Conservation (phyloP, 805 yeast genomes). For the Saturnispora gosingensis region DNA sequence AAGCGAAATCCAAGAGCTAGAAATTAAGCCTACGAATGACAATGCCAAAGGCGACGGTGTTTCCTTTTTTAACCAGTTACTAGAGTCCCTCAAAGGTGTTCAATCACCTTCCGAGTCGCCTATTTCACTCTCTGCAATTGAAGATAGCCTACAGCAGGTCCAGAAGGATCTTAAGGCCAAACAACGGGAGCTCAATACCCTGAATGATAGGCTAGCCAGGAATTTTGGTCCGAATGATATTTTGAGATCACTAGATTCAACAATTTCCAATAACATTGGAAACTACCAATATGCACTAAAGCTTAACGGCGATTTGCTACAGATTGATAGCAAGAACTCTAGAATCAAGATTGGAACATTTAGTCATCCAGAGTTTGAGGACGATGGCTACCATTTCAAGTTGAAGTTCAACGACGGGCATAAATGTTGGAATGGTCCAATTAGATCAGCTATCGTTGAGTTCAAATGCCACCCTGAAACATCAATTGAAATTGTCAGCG, state of each 20-base stretch:
- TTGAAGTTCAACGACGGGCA: conserved; percentile 50
- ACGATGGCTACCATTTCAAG: conserved; percentile 10
- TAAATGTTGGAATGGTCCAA: conserved; percentile 92
- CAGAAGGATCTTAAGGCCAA: conserved; percentile 23
- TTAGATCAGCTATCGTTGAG: conserved; percentile 55
- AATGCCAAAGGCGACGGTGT: not conserved
- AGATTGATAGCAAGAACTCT: conserved; percentile 39
- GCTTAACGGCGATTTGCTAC: conserved; percentile 46
- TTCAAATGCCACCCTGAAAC: conserved; percentile 58
- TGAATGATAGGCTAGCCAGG: conserved; percentile 10
- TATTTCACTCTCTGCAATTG: conserved; percentile 3
- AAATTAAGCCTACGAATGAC: not conserved
- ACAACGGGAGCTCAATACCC: conserved; percentile 12
- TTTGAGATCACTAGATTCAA: conserved; percentile 41
- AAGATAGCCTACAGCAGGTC: conserved; percentile 14
- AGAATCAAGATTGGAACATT: conserved; percentile 44
- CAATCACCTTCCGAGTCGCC: not conserved
- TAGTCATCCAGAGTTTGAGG: conserved; percentile 11
- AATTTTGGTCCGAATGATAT: conserved; percentile 57
- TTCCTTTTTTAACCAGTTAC: not conserved
- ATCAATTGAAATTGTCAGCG: conserved; percentile 58
- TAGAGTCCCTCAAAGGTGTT: not conserved
- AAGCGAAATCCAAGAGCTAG: not conserved
- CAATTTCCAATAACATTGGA: conserved; percentile 45
- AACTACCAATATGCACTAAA: conserved; percentile 64